Percentiles rank a stretch among this genome's conserved stretches.
phyloP scores from a whole-genome alignment of 441 rosid genomes.

The Theobroma grandiflorum region DNA sequence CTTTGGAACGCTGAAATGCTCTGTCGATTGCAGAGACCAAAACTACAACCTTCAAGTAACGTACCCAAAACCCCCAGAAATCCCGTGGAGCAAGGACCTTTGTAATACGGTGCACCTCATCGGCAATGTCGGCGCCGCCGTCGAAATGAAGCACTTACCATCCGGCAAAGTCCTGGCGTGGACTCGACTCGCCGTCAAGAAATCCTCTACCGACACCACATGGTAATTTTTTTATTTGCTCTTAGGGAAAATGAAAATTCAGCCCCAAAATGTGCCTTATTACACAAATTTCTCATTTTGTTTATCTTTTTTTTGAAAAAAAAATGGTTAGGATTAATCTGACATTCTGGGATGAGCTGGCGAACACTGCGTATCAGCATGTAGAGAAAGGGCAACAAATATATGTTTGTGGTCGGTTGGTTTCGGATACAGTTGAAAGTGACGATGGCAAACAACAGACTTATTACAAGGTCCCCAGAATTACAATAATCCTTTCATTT shows the following conservation, averaged over 20 bases:
- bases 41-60: constrained; percentile 32
- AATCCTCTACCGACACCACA: constrained; percentile 55
- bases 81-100: constrained; percentile 73
- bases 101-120: constrained; percentile 62
- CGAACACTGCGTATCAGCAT: constrained; percentile 58
- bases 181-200: constrained; percentile 63
- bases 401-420: constrained; percentile 64
- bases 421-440: constrained; percentile 56
- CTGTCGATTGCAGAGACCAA: constrained; percentile 42
- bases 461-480: constrained; percentile 57
- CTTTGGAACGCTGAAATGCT: constrained; percentile 40
- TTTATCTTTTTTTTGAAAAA: not conserved
- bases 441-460: constrained; percentile 65
- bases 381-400: constrained; percentile 69
- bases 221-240: constrained; percentile 42
- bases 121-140: constrained; percentile 55
- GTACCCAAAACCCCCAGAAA: constrained; percentile 51
- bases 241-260: not conserved
- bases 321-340: constrained; percentile 55
- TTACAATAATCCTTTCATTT: constrained; percentile 7
- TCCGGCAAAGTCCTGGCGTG: constrained; percentile 67
- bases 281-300: not conserved
- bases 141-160: constrained; percentile 59
- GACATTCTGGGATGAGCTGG: constrained; percentile 77
- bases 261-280: not conserved